Evolutionary conservation across 345 rosid genomes (phyloP), one percentile per base, ranked within the genome.

Genomic region (Lenwebbia sp.): DNA sequence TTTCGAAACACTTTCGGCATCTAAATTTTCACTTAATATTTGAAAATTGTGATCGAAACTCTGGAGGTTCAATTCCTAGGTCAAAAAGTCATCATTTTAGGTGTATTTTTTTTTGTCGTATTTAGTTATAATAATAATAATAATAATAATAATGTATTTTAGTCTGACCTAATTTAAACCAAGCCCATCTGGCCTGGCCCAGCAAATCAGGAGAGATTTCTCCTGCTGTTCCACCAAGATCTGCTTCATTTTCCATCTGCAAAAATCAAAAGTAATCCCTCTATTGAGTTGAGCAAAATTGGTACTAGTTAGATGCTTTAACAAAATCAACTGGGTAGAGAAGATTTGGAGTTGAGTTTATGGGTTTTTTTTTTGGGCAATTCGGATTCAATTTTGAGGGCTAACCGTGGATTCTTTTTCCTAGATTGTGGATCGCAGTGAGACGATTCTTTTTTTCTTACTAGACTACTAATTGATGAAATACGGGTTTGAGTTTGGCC

Each of bases 371-470:
- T 33, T 44, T 65, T 8, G 4, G 78, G 13, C 44, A 33, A 11
- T 33, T 33, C 0, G 1, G 2, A 33, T 65, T 33, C 76, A 33
- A 65, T 33, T 2, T 65, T 2, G 44, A 33, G 5, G 15, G 76
- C 23, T 37, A 65, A 9, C 13, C 25, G 0, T 2, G 17, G 7
- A 7, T 30, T 7, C 4, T 0, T 17, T 65, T 9, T 2, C 3
- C 25, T 1, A 0, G 13, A 37, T 8, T 41, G 33, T 6, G 0
- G 25, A 65, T 33, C 13, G 25, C 4, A 15, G 12, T 1, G 25
- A 33, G 25, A 19, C 41, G 13, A 33, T 19, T 33, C 44, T 19
- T 4, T 40, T 33, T 11, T 33, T 19, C 2, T 19, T 19, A 33
- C 22, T 19, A 17, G 78, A 33, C 78, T 33, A 0, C 1, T 11